Conservation (phyloP, 2,329 filamentous ascomycete genomes). For the Geosmithia morbida region DNA sequence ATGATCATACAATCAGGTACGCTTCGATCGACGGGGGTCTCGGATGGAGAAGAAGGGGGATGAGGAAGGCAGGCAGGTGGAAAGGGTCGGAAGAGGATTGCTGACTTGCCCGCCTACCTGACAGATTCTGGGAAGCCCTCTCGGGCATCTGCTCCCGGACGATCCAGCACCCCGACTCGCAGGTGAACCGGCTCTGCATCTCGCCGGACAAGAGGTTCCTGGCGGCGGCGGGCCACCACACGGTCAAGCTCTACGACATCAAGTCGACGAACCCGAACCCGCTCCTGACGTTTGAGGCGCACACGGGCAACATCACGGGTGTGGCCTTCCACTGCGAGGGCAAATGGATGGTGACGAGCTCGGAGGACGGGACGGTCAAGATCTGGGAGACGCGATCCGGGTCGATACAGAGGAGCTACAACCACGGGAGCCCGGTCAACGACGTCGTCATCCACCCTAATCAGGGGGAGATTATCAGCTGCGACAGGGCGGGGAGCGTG, state of each 20-base stretch:
- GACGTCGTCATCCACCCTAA: slow-evolving; percentile 99
- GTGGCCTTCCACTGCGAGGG: slow-evolving; percentile 97
- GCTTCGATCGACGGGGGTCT: too few species aligned
- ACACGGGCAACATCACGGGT: slow-evolving; percentile 90
- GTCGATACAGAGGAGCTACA: slow-evolving; percentile 82
- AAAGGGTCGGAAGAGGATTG: neutral
- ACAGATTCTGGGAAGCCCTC: slow-evolving; percentile 93
- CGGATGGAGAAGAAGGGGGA: too few species aligned
- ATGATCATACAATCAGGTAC: slow-evolving; percentile 50
- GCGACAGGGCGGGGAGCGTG: slow-evolving; percentile 83
- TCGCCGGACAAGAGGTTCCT: slow-evolving; percentile 96
- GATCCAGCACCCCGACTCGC: slow-evolving; percentile 94
- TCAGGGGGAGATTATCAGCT: slow-evolving; percentile 94
- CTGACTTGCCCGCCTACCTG: neutral
- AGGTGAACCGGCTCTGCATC: slow-evolving; percentile 96
- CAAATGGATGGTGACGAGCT: slow-evolving; percentile 99
- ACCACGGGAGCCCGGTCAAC: slow-evolving; percentile 77
- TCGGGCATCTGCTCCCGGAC: slow-evolving; percentile 96
- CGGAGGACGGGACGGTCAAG: slow-evolving; percentile 91
- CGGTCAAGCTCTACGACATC: slow-evolving; percentile 96
- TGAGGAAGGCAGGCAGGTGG: neutral
- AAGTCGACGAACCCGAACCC: slow-evolving; percentile 95
- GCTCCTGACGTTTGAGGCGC: slow-evolving; percentile 85
- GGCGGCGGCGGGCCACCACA: slow-evolving; percentile 64
- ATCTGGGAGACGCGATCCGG: slow-evolving; percentile 90